Evolutionary conservation across 2,329 filamentous ascomycete species (phyloP).

Genomic region (Blastomyces gilchristii): DNA sequence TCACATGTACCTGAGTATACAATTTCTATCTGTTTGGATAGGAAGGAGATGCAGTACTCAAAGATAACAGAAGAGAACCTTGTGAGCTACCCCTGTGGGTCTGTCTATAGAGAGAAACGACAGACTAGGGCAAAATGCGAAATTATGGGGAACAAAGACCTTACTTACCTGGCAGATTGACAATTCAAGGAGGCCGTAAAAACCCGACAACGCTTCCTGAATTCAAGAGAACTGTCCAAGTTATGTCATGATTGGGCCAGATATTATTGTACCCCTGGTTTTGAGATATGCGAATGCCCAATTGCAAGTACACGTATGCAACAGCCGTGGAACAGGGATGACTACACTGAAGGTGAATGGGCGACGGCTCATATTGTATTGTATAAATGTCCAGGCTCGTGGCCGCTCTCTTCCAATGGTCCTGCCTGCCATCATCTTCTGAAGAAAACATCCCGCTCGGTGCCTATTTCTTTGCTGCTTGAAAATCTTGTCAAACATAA

Average conservation of each 20-base stretch:
- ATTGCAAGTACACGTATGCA: background rate
- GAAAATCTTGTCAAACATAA: background rate
- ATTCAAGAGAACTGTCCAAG: background rate
- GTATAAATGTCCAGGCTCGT: background rate
- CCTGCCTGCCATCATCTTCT: background rate
- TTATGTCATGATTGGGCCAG: background rate
- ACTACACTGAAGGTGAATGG: background rate
- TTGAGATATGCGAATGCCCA: background rate
- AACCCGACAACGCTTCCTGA: background rate
- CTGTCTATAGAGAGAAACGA: background rate
- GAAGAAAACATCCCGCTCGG: background rate
- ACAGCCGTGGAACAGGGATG: background rate
- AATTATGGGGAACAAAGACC: background rate
- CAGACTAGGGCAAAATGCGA: too few species aligned
- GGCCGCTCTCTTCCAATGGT: too few species aligned
- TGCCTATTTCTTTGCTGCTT: background rate
- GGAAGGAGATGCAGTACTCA: background rate
- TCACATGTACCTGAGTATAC: background rate
- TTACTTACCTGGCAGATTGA: background rate
- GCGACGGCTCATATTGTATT: background rate
- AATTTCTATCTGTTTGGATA: background rate
- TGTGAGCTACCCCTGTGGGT: background rate
- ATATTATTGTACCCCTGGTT: background rate
- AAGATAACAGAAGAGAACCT: background rate
- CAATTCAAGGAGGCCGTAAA: background rate